phyloP scores from a whole-genome alignment of 2,329 filamentous ascomycete genomes.

The Blumeria hordei region DNA sequence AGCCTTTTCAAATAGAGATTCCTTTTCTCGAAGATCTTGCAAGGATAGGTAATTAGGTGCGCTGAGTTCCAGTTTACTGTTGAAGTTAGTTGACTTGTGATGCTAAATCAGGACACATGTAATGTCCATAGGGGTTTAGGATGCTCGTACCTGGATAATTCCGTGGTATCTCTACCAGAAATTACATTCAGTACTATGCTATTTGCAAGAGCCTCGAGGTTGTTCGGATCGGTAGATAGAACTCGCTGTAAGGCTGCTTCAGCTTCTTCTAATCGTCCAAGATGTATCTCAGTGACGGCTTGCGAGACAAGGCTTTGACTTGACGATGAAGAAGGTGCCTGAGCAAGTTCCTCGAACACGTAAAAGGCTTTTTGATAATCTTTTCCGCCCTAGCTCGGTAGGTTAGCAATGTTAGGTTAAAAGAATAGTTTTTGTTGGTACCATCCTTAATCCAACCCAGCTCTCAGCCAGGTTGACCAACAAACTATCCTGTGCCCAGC shows the following conservation, averaged over 20 bases:
- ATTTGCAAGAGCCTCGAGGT: conserved; percentile 61
- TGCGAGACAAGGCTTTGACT: conserved; percentile 59
- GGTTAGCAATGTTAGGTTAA: not conserved
- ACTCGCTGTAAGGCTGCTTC: conserved; percentile 69
- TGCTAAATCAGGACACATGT: not conserved
- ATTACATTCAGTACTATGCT: conserved; percentile 56
- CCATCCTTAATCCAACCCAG: conserved; percentile 75
- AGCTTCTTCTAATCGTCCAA: conserved; percentile 71
- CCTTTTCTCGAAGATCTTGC: conserved; percentile 60
- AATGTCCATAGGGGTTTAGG: not conserved
- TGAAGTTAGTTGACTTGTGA: not conserved
- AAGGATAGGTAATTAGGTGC: conserved; percentile 48
- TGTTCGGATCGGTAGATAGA: conserved; percentile 43
- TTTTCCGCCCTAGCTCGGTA: conserved; percentile 49
- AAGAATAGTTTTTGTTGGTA: conserved; percentile 19
- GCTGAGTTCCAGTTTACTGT: conserved; percentile 28
- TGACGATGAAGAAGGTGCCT: conserved; percentile 59
- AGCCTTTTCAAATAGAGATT: conserved; percentile 63
- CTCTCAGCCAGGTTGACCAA: conserved; percentile 87
- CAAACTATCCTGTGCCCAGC: conserved; percentile 88
- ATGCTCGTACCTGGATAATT: conserved; percentile 34
- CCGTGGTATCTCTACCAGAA: conserved; percentile 42
- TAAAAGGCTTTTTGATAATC: conserved; percentile 95
- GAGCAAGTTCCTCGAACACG: conserved; percentile 88
- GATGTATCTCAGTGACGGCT: conserved; percentile 74